phyloP scores from a whole-genome alignment of 1,139 yeast species.

The Nakaseomyces glabratus region DNA sequence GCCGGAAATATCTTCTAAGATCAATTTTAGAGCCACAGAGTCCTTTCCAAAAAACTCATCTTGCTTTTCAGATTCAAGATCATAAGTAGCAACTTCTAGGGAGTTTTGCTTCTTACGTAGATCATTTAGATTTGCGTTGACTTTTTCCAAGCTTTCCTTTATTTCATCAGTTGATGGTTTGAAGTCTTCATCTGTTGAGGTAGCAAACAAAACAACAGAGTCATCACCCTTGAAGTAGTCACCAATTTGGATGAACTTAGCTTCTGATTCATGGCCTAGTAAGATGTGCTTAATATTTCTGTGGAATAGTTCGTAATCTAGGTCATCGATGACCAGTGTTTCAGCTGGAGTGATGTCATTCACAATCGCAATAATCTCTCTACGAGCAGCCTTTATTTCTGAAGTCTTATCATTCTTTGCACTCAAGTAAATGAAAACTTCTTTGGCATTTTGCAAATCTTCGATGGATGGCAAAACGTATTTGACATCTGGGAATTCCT shows the following conservation, averaged over 20 bases:
- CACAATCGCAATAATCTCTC: conserved; percentile 61
- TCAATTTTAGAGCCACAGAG: conserved; percentile 25
- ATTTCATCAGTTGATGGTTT: conserved; percentile 44
- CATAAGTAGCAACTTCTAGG: conserved; percentile 44
- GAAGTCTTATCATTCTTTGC: conserved; percentile 36
- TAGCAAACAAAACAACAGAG: conserved; percentile 40
- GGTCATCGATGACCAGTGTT: conserved; percentile 50
- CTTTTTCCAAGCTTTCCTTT: conserved; percentile 38
- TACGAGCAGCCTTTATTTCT: conserved; percentile 48
- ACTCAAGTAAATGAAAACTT: conserved; percentile 38
- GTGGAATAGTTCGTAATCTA: conserved; percentile 57
- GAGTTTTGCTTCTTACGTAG: conserved; percentile 53
- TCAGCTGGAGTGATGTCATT: conserved; percentile 64
- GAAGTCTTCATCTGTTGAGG: conserved; percentile 42
- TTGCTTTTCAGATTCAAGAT: conserved; percentile 51
- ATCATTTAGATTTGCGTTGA: conserved; percentile 42
- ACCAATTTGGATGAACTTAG: conserved; percentile 49
- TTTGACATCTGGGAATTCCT: conserved; percentile 37
- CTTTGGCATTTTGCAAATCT: conserved; percentile 31
- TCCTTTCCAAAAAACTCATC: conserved; percentile 38
- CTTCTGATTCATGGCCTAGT: conserved; percentile 42
- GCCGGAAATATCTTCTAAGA: conserved; percentile 34
- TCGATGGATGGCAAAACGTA: conserved; percentile 48
- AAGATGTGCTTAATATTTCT: conserved; percentile 38
- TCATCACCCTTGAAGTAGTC: conserved; percentile 34